A percentile compares a stretch with the other conserved stretches of the same genome.
Conservation (phyloP, 768 basidiomycete species). For the Pleurotus salmoneostramineus region DNA sequence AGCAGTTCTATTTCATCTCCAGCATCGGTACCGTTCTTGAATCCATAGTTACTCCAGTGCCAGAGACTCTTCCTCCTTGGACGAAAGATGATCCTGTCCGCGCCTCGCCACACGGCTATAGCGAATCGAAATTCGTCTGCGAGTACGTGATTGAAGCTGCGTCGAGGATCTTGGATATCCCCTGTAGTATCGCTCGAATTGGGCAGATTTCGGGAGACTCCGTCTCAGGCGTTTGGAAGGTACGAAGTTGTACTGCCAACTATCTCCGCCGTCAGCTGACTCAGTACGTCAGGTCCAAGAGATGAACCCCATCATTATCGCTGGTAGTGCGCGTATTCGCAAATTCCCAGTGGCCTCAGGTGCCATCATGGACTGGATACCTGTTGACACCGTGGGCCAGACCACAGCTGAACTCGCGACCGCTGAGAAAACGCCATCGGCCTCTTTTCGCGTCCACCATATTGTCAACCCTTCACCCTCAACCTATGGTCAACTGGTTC, state of each 20-base stretch:
- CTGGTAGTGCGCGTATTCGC: constrained; percentile 9
- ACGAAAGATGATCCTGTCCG: neutral
- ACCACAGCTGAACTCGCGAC: constrained; percentile 10
- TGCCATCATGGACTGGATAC: constrained; percentile 9
- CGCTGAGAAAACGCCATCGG: neutral
- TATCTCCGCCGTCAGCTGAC: neutral
- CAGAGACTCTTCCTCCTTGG: constrained; percentile 7
- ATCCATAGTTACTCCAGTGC: constrained; percentile 1
- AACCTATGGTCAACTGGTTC: neutral
- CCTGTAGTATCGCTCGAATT: constrained; percentile 10
- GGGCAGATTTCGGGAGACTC: constrained; percentile 12
- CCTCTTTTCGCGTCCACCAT: constrained; percentile 1
- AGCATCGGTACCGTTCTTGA: constrained; percentile 10
- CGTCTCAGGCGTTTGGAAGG: constrained; percentile 10
- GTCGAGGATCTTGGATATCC: constrained; percentile 7
- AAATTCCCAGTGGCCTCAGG: constrained; percentile 5
- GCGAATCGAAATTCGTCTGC: constrained; percentile 11
- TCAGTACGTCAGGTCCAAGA: constrained; percentile 6
- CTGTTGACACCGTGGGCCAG: constrained; percentile 9
- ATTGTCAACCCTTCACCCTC: constrained; percentile 1
- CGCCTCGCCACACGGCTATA: constrained; percentile 11
- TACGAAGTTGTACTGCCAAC: neutral
- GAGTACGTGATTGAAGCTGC: constrained; percentile 11
- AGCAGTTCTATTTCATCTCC: constrained; percentile 12
- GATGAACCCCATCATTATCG: constrained; percentile 13